A percentile compares a stretch with the other conserved stretches of the same genome.
Evolutionary conservation across 2,329 filamentous ascomycete genomes (phyloP).

Genomic region (Colletotrichum theobromicola): DNA sequence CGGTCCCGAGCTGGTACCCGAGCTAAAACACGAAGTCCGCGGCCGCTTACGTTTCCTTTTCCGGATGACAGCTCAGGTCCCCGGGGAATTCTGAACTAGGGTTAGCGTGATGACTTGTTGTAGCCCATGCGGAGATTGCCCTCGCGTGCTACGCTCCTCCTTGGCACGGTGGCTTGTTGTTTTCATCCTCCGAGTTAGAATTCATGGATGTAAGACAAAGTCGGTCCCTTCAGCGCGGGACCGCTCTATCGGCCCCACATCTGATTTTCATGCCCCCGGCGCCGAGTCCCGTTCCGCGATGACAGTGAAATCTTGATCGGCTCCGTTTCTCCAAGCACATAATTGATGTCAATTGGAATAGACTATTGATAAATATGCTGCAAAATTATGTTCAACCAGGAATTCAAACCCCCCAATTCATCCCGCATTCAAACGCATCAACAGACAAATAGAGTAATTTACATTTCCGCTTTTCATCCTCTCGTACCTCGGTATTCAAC

Average conservation of each 20-base stretch:
- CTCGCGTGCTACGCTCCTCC: background rate
- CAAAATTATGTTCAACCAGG: background rate
- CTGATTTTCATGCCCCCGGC: background rate
- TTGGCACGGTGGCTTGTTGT: background rate
- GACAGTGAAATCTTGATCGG: background rate
- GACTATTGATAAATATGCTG: background rate
- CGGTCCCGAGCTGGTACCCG: background rate
- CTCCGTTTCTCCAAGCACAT: background rate
- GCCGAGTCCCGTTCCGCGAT: background rate
- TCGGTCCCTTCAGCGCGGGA: background rate
- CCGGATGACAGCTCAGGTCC: background rate
- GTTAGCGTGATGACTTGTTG: background rate
- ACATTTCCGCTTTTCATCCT: background rate
- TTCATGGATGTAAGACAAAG: background rate
- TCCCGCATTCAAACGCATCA: background rate
- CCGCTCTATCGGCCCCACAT: background rate
- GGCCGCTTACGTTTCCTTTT: background rate
- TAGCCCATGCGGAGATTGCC: background rate
- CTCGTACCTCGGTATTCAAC: fast-evolving
- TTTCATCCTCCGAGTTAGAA: background rate
- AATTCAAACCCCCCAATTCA: background rate
- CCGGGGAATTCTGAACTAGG: background rate
- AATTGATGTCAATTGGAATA: background rate
- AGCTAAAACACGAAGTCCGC: background rate
- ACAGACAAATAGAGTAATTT: background rate